Base-by-base conservation (phyloP, 257 asterid genomes). In the Nicotiana knightiana region DNA sequence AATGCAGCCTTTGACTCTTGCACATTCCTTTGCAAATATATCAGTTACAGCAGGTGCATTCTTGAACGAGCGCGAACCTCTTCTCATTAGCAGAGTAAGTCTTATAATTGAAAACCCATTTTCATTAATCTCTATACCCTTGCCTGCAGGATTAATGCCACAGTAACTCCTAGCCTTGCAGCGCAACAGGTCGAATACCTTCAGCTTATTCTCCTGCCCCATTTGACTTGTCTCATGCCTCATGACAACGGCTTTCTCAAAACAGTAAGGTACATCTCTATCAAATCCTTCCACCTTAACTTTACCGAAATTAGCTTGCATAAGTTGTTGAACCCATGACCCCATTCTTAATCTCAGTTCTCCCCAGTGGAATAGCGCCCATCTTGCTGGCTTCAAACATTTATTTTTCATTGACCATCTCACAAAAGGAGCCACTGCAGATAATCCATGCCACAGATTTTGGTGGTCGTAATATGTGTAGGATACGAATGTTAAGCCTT, bases 371-470 rank as follows among this genome's bases (percentile, higher is more conserved):
- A 80, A 88, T 75, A 88, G 17, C 32, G 81, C 79, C 91, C 91
- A 86, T 55, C 89, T 81, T 28, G 77, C 67, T 21, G 89, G 89
- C 84, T 79, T 84, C 1, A 39, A 28, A 82, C 91, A 86, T 4
- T 75, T 51, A 18, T 80, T 82, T 84, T 81, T 84, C 84, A 84
- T 84, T 2, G 91, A 79, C 85, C 89, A 86, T 65, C 89, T 57
- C 0, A 88, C 88, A 24, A 88, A 88, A 35, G 88, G 89, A 46
- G 83, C 79, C 6, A 59, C 37, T 16, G 89, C 85, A 54, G 84
- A 86, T 32, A 88, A 43, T 6, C 88, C 91, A 81, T 88, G 89
- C 89, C 89, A 88, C 77, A 86, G 55, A 67, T 88, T 88, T 11
- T 66, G 55, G 63, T 86, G 80, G 68, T 82, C 73, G 66, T 53